These are phyloP conservation scores for Alternaria arborescens DNA, from an alignment of 2,329 filamentous ascomycete genomes.

Conservation along the genomic window DNA sequence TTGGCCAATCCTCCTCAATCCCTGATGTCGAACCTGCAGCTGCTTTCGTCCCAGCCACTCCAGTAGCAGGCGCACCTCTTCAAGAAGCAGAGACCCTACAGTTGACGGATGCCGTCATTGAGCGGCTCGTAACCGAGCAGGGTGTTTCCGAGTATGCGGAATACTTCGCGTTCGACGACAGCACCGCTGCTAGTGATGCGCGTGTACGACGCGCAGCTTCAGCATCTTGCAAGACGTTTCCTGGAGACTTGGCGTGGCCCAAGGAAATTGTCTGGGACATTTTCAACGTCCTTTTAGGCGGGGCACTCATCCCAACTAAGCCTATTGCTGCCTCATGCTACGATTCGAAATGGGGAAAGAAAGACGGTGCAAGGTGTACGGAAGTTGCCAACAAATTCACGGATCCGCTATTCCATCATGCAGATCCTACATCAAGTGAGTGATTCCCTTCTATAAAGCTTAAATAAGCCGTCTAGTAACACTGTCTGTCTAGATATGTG, in stretches of 20 bases:
- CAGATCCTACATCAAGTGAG: slow-evolving; percentile 14
- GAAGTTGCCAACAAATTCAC: slow-evolving; percentile 19
- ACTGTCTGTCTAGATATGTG: slow-evolving; percentile 20
- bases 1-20: neutral
- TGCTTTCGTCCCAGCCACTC: neutral
- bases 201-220: neutral
- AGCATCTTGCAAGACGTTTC: slow-evolving; percentile 26
- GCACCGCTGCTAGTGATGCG: neutral
- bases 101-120: slow-evolving; percentile 6
- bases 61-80: slow-evolving; percentile 5
- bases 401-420: slow-evolving; percentile 40
- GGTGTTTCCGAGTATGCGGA: neutral
- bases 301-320: slow-evolving; percentile 24
- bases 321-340: slow-evolving; percentile 32
- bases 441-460: neutral
- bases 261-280: slow-evolving; percentile 18
- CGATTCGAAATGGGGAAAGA: slow-evolving; percentile 19
- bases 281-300: slow-evolving; percentile 23
- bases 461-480: neutral
- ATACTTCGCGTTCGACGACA: slow-evolving; percentile 11
- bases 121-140: neutral
- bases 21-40: slow-evolving; percentile 9
- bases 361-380: slow-evolving; percentile 17
- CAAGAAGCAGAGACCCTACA: slow-evolving; percentile 13
- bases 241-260: slow-evolving; percentile 27